phyloP scores from a whole-genome alignment of 768 basidiomycete species.

The Boletus huronensis region DNA sequence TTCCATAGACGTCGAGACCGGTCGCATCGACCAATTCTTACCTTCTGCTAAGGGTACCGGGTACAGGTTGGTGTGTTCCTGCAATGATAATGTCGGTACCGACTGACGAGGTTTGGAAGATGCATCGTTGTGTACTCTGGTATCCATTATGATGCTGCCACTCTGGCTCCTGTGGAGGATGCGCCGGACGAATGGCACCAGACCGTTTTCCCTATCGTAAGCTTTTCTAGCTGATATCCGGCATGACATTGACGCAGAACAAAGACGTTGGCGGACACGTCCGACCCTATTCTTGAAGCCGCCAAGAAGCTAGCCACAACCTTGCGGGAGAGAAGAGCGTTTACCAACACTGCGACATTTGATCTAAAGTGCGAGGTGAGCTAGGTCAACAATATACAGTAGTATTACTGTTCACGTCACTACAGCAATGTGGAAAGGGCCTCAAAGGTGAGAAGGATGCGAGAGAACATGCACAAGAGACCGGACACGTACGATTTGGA shows the following conservation, averaged over 20 bases:
- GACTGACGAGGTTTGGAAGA: conserved; percentile 30
- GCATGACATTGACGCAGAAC: conserved; percentile 24
- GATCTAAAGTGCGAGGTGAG: conserved; percentile 83
- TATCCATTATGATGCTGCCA: conserved; percentile 93
- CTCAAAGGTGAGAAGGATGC: conserved; percentile 95
- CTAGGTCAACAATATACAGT: neutral
- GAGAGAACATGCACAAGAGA: conserved; percentile 78
- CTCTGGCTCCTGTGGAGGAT: conserved; percentile 71
- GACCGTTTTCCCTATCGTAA: conserved; percentile 67
- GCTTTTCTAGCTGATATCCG: conserved; percentile 12
- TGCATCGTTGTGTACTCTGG: conserved; percentile 90
- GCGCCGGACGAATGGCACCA: conserved; percentile 89
- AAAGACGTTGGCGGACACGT: conserved; percentile 33
- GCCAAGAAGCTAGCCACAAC: conserved; percentile 69
- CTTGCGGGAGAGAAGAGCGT: conserved; percentile 75
- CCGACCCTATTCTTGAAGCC: conserved; percentile 58
- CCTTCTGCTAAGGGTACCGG: conserved; percentile 36
- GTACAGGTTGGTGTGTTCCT: conserved; percentile 21
- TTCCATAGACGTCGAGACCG: conserved; percentile 89
- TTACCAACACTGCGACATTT: conserved; percentile 89
- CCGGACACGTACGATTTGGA: conserved; percentile 82
- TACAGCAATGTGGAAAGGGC: conserved; percentile 74
- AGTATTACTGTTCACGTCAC: conserved; percentile 5
- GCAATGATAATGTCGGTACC: neutral
- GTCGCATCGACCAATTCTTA: conserved; percentile 79